Evolutionary conservation across 192 early-diverging fungal genomes (phyloP).

Genomic region (Podila verticillata): DNA sequence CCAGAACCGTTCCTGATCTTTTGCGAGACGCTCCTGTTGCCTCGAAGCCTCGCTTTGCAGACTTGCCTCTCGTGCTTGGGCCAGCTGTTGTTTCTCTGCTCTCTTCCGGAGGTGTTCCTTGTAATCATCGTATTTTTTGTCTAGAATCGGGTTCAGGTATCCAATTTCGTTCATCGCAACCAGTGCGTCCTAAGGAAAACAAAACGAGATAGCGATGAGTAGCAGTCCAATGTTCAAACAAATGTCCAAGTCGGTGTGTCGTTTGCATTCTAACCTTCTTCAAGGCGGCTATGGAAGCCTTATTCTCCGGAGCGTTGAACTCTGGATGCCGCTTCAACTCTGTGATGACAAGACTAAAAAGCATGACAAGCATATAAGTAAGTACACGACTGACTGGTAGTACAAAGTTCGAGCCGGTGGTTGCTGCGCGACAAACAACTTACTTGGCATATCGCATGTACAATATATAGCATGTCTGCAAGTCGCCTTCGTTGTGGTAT

Average conservation of each 20-base stretch:
- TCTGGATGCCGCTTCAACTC: slow-evolving; percentile 68
- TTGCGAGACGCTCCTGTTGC: background rate
- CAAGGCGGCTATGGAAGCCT: slow-evolving; percentile 8
- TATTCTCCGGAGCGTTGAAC: slow-evolving; percentile 59
- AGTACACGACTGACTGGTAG: too few relatives aligned
- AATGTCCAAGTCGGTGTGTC: background rate
- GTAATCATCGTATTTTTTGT: slow-evolving; percentile 63
- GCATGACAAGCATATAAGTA: background rate
- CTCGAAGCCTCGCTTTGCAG: slow-evolving; percentile 3
- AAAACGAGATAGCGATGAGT: too few relatives aligned
- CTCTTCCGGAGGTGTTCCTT: slow-evolving; percentile 44
- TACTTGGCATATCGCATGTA: slow-evolving; percentile 74
- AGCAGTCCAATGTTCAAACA: background rate
- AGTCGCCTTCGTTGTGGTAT: slow-evolving; percentile 72
- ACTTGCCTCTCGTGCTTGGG: slow-evolving; percentile 22
- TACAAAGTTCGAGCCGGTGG: too few relatives aligned
- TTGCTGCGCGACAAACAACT: background rate
- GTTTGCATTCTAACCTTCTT: background rate
- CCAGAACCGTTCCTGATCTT: slow-evolving; percentile 20
- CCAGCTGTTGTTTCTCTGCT: slow-evolving; percentile 17
- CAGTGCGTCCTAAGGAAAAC: slow-evolving; percentile 50
- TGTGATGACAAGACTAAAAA: slow-evolving; percentile 62
- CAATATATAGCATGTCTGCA: slow-evolving; percentile 74
- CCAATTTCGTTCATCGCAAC: slow-evolving; percentile 65
- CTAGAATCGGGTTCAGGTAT: slow-evolving; percentile 64